Conservation (phyloP, 164 flowering plant genomes). For the Magnolia sinica region DNA sequence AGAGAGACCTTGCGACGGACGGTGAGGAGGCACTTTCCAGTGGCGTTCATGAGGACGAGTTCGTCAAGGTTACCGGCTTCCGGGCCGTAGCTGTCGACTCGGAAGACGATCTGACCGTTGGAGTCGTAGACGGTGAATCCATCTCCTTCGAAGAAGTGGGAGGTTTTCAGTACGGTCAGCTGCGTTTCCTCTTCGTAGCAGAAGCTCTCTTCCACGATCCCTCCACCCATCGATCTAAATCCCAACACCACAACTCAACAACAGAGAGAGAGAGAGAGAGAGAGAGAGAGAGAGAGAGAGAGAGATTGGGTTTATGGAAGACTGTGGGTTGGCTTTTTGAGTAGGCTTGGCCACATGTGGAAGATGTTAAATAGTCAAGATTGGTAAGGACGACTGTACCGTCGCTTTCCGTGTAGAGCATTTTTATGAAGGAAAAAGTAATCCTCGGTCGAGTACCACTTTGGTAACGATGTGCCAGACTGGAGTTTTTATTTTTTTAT, state of each 20-base stretch:
- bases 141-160: slow-evolving; percentile 76
- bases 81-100: slow-evolving; percentile 85
- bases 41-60: slow-evolving; percentile 78
- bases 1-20: slow-evolving; percentile 69
- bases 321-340: too few species aligned
- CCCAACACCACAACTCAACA: too few species aligned
- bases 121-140: slow-evolving; percentile 75
- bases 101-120: slow-evolving; percentile 62
- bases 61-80: slow-evolving; percentile 48
- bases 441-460: too few species aligned
- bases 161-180: slow-evolving; percentile 74
- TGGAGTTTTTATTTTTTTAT: too few species aligned
- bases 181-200: slow-evolving; percentile 55
- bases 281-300: background rate
- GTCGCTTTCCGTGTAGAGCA: too few species aligned
- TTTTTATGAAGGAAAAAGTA: too few species aligned
- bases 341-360: too few species aligned
- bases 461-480: too few species aligned
- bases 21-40: slow-evolving; percentile 79
- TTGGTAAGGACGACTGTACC: too few species aligned
- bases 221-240: background rate
- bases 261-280: background rate
- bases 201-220: slow-evolving; percentile 12
- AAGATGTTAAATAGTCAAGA: too few species aligned
- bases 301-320: background rate